These are phyloP conservation scores for Zasmidium cellare DNA, from an alignment of 2,329 filamentous ascomycete genomes.

Conservation along the genomic window DNA sequence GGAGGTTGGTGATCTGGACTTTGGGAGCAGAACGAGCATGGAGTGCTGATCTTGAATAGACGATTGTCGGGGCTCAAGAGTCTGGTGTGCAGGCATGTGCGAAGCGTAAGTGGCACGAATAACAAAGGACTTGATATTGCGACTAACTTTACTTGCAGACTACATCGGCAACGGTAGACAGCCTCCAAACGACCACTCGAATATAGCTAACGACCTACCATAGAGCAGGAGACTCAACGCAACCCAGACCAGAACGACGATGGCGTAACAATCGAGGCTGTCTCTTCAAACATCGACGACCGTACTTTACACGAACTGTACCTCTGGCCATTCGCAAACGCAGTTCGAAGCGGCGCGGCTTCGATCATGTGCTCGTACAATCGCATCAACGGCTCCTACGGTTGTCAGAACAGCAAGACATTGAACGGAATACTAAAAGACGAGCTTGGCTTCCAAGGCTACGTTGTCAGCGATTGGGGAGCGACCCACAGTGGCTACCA, in stretches of 20 bases:
- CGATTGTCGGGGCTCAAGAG: constrained; percentile 72
- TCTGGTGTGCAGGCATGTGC: constrained; percentile 72
- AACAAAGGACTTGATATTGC: too few species aligned
- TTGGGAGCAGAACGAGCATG: background rate
- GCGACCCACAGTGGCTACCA: constrained; percentile 59
- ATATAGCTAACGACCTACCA: background rate
- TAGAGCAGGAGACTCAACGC: constrained; percentile 43
- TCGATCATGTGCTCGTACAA: constrained; percentile 47
- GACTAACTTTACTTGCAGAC: constrained; percentile 55
- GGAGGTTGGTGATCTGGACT: background rate
- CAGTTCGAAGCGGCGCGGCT: constrained; percentile 29
- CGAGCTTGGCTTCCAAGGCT: constrained; percentile 72
- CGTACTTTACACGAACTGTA: constrained; percentile 65
- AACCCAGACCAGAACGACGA: constrained; percentile 26
- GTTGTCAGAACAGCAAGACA: constrained; percentile 62
- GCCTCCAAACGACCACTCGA: background rate
- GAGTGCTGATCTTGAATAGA: constrained; percentile 46
- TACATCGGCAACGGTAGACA: constrained; percentile 48
- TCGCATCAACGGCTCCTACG: constrained; percentile 66
- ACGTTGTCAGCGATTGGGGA: constrained; percentile 64
- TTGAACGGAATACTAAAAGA: constrained; percentile 70
- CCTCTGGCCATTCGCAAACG: constrained; percentile 34
- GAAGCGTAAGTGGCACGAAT: constrained; percentile 64
- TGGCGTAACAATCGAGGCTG: constrained; percentile 34
- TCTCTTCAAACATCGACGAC: constrained; percentile 45